Conservation (phyloP, 2,329 filamentous ascomycete genomes). For the Exophiala calicioides region DNA sequence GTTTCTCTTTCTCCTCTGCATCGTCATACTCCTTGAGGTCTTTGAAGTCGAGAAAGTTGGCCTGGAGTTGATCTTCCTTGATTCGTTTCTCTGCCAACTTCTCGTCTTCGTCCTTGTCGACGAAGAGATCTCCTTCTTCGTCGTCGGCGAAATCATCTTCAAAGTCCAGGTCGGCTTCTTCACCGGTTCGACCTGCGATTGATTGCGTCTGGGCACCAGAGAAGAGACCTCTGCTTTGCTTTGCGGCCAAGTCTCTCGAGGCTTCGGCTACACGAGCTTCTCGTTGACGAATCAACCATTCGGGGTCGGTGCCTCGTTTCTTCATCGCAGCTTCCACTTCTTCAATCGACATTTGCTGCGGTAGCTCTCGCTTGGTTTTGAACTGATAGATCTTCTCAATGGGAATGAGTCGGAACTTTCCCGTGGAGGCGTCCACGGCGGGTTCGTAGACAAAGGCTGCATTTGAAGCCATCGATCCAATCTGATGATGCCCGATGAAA, state of each 20-base stretch:
- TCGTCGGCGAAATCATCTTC: constrained; percentile 83
- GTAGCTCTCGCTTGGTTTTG: constrained; percentile 74
- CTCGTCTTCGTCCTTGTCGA: constrained; percentile 78
- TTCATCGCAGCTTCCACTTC: constrained; percentile 83
- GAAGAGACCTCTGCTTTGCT: constrained; percentile 48
- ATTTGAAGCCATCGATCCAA: constrained; percentile 76
- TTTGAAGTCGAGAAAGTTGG: constrained; percentile 79
- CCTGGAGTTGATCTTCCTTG: constrained; percentile 78
- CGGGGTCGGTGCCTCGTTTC: constrained; percentile 72
- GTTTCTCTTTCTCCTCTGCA: constrained; percentile 63
- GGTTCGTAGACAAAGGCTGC: constrained; percentile 74
- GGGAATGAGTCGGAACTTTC: constrained; percentile 67
- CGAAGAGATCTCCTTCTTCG: constrained; percentile 70
- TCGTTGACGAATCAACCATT: constrained; percentile 74
- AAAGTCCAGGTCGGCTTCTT: constrained; percentile 67
- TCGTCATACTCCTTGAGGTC: constrained; percentile 71
- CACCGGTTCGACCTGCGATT: constrained; percentile 37
- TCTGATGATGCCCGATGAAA: constrained; percentile 90
- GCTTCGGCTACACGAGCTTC: constrained; percentile 55
- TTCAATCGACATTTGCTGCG: constrained; percentile 75
- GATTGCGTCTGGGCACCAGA: constrained; percentile 35
- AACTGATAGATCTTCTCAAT: constrained; percentile 96
- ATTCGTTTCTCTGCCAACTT: constrained; percentile 72
- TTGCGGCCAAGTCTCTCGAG: constrained; percentile 59
- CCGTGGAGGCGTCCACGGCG: constrained; percentile 64